Base-by-base conservation (phyloP, 2,329 filamentous ascomycete genomes). In the Botrytis sinoallii region DNA sequence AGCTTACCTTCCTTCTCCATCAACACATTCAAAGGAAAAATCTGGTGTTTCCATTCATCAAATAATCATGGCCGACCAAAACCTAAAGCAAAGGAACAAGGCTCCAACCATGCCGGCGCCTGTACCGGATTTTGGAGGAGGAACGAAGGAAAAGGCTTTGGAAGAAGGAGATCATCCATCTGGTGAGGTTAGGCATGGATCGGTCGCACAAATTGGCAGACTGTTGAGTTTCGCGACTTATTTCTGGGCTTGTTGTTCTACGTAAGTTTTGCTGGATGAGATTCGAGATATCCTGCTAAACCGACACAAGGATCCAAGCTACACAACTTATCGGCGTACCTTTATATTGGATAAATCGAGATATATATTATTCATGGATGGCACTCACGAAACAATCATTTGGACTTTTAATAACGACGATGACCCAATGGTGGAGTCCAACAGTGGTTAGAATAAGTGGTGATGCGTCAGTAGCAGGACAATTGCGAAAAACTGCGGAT, bases 401-500 rank as follows among this genome's bases (percentile, higher is more conserved):
- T 81, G 93, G 92, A 55, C 87, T 97, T 25, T 84, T 94, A 63
- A 90, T 91, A 76, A 94, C 92, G 32, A 92, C 91, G 63, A 90
- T 95, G 85, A 97, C 93, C 22, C 90, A 95, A 79, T 93, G 93
- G 86, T 97, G 93, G 91, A 91, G 92, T n/a, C 93, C 93, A 5
- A 96, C 93, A 0, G 88, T 90, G 7, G 91, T 97, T 72, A 88
- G 93, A 72, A 92, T 97, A 79, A 96, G 93, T 81, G 94, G 94
- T 60, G 93, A 97, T 82, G 89, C 88, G 70, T 93, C 91, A 42
- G 92, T 97, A 76, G 87, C 90, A 12, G 92, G 90, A 25, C 92
- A 97, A 83, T 88, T 97, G 71, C 86, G 85, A 75, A 86, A 91
- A 76, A 91, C 89, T 9, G 82, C 86, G 4, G 92, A 94, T 79